Conservation (phyloP, 305 asterid genomes). For the Solanum hybrid region DNA sequence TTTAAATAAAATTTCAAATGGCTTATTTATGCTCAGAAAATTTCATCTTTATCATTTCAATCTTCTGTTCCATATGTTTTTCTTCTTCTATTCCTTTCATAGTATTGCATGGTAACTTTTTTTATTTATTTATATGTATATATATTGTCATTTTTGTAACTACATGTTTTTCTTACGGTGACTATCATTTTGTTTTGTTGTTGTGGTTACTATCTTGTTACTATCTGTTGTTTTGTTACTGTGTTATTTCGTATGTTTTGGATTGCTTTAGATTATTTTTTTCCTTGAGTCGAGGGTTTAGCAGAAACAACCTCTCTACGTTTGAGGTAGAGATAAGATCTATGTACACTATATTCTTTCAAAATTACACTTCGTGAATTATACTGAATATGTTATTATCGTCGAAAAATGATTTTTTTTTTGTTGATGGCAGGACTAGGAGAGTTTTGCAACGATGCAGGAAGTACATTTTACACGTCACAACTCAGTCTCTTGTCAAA, state of each 20-base stretch:
- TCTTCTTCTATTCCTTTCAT: conserved; percentile 11
- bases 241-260: neutral
- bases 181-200: neutral
- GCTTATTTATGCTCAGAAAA: neutral
- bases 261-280: neutral
- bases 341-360: rapidly evolving
- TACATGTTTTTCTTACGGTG: neutral
- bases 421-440: conserved; percentile 6
- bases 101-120: conserved; percentile 12
- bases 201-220: too few relatives aligned
- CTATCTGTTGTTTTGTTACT: neutral
- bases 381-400: neutral
- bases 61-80: neutral
- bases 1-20: neutral
- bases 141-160: neutral
- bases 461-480: conserved; percentile 7
- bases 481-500: conserved; percentile 8
- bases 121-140: neutral
- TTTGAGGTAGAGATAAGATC: rapidly evolving
- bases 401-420: neutral
- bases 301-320: rapidly evolving
- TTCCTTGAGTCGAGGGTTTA: neutral
- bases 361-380: rapidly evolving
- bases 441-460: conserved; percentile 11
- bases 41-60: neutral